Base-by-base conservation (phyloP, 1,284 basidiomycete species). In the Erythrobasidium hasegawianum region DNA sequence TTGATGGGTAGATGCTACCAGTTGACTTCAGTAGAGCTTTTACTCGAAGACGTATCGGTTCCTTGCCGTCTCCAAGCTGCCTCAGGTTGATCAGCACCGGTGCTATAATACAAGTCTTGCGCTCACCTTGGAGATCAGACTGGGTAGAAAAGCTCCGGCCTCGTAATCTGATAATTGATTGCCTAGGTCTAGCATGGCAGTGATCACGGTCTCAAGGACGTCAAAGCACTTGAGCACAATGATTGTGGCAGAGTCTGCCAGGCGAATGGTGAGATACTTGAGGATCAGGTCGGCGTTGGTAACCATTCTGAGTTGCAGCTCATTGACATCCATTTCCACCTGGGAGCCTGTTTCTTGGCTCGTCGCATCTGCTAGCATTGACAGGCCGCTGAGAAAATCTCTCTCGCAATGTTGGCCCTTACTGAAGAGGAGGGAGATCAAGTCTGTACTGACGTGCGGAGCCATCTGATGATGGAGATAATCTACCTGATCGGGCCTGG, bases 401-500 rank as follows among this genome's bases (percentile, higher is more conserved):
- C 93, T 94, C 71, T 98, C 88, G 1, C 93, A 90, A 71, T 89
- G 90, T 77, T 98, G 95, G 75, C 97, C 95, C 71, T 89, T 90
- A 75, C 93, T 96, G 81, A 98, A 99, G 50, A 98, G 81, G 40
- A 85, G 84, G 4, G 83, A 79, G n/a, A 88, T 77, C 2, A 97
- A 79, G 5, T 91, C 88, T 66, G 86, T 86, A 11, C 88, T 87
- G 13, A 85, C 82, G 73, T 89, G 84, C 1, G 86, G 82, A 72
- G 96, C 92, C 89, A 97, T 96, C 77, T 98, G 96, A 70, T 84
- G 84, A 69, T 92, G 88, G 41, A 99, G 81, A 13, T 87, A 80
- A 54, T 97, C 95, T 43, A 88, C 83, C 18, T 96, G 83, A 75
- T 97, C 94, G 73, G 91, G 89, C 61, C 90, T 82, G 4, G 87